phyloP scores from a whole-genome alignment of 345 rosid species.

The Citrus hindsii region DNA sequence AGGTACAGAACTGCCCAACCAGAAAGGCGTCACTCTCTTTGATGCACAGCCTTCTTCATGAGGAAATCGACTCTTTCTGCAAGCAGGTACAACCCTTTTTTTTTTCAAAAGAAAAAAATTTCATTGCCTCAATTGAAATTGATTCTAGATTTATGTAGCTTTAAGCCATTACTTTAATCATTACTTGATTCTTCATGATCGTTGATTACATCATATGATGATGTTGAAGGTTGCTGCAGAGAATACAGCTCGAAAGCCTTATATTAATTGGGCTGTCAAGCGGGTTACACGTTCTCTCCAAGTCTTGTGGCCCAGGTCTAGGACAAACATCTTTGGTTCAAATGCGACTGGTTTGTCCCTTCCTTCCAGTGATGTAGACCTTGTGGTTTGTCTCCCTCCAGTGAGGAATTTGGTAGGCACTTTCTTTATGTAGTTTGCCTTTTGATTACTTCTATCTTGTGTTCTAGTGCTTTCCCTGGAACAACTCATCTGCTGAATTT shows the following conservation, averaged over 20 bases:
- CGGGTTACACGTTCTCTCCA: constrained; percentile 95
- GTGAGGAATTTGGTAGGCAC: constrained; percentile 88
- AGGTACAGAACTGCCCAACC: constrained; percentile 50
- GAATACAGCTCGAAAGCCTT: constrained; percentile 81
- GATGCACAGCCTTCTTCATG: constrained; percentile 69
- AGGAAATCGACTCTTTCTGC: constrained; percentile 85
- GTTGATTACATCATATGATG: constrained; percentile 21
- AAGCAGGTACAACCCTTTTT: constrained; percentile 54
- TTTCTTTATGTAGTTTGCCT: not conserved
- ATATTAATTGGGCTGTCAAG: constrained; percentile 91
- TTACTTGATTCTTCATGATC: not conserved
- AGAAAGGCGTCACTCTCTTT: constrained; percentile 56
- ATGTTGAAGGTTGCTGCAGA: constrained; percentile 69
- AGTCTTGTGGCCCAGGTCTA: constrained; percentile 96
- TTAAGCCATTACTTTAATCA: constrained; percentile 1
- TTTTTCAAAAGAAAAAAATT: not conserved
- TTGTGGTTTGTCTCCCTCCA: constrained; percentile 96
- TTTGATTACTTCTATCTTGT: constrained; percentile 5
- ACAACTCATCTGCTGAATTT: constrained; percentile 26
- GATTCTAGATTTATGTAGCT: not conserved
- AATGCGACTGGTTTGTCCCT: constrained; percentile 93
- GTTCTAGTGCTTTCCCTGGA: constrained; percentile 13
- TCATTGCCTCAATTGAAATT: not conserved
- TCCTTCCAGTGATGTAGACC: constrained; percentile 98
- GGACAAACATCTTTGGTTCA: constrained; percentile 91